These are phyloP conservation scores for Pleoardoris graminearum DNA, from an alignment of 2,329 filamentous ascomycete genomes.

Conservation along the genomic window DNA sequence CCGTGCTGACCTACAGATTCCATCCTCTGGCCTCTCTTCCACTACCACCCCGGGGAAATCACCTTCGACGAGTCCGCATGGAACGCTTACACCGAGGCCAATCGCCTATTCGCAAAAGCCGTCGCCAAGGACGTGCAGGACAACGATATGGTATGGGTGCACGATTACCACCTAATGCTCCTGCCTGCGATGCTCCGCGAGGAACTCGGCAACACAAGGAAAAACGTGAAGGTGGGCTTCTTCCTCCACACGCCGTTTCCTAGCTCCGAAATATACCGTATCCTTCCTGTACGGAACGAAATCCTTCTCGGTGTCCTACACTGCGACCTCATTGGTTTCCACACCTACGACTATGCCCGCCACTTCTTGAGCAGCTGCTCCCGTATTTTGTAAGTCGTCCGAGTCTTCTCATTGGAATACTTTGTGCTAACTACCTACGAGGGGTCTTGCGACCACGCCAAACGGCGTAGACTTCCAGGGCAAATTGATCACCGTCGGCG, in stretches of 20 bases:
- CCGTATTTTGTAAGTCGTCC: conserved; percentile 73
- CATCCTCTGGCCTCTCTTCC: conserved; percentile 97
- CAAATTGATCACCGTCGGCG: conserved; percentile 86
- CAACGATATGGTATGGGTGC: conserved; percentile 95
- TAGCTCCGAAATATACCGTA: conserved; percentile 94
- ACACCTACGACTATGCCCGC: conserved; percentile 98
- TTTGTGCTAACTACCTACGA: conserved; percentile 28
- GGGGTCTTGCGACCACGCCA: conserved; percentile 75
- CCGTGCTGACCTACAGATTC: conserved; percentile 61
- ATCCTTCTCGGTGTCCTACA: conserved; percentile 85
- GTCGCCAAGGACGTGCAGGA: conserved; percentile 87
- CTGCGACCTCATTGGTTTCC: conserved; percentile 95
- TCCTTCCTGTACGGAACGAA: conserved; percentile 87
- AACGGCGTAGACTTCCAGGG: conserved; percentile 91
- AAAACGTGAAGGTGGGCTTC: conserved; percentile 97
- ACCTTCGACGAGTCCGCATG: conserved; percentile 96
- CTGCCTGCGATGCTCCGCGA: conserved; percentile 93
- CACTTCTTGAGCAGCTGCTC: conserved; percentile 97
- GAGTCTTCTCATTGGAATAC: neutral
- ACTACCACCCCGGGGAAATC: conserved; percentile 98
- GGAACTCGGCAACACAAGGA: conserved; percentile 76
- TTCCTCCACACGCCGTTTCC: conserved; percentile 98
- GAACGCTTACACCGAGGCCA: conserved; percentile 91
- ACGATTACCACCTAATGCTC: conserved; percentile 98
- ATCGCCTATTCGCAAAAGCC: conserved; percentile 85